These are phyloP conservation scores for Albophoma yamanashiensis DNA, from an alignment of 2,329 filamentous ascomycete species.

Conservation along the genomic window DNA sequence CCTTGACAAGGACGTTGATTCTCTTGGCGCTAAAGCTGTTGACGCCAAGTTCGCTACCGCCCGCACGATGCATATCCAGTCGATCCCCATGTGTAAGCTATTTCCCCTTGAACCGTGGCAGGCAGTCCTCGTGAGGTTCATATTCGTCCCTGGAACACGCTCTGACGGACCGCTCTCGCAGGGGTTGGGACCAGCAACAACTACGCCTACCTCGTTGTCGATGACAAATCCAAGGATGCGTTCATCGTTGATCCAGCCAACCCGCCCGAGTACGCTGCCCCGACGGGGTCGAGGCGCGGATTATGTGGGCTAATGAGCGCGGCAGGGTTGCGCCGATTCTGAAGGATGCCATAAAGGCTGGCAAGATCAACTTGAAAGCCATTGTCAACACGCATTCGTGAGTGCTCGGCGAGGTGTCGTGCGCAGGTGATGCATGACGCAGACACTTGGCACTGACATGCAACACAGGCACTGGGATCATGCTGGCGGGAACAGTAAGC, in stretches of 20 bases:
- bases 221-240: constrained; percentile 68
- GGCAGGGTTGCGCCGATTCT: constrained; percentile 52
- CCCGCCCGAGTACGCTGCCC: constrained; percentile 54
- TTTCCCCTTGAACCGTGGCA: no score
- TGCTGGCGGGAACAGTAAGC: constrained; percentile 77
- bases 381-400: constrained; percentile 98
- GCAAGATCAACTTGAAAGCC: constrained; percentile 70
- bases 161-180: constrained; percentile 19
- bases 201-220: constrained; percentile 74
- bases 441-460: constrained; percentile 4
- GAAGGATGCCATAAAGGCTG: constrained; percentile 59
- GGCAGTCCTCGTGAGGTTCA: no score
- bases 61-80: constrained; percentile 67
- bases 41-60: constrained; percentile 5
- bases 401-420: constrained; percentile 21
- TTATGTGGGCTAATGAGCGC: background rate
- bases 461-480: constrained; percentile 75
- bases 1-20: background rate
- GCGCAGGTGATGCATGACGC: background rate
- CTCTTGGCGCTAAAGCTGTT: background rate
- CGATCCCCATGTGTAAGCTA: constrained; percentile 72
- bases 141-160: background rate
- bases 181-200: constrained; percentile 72
- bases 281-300: no score
- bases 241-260: constrained; percentile 74